Base-by-base conservation (phyloP, 192 early-diverging fungal species). In the Coemansia sp. region DNA sequence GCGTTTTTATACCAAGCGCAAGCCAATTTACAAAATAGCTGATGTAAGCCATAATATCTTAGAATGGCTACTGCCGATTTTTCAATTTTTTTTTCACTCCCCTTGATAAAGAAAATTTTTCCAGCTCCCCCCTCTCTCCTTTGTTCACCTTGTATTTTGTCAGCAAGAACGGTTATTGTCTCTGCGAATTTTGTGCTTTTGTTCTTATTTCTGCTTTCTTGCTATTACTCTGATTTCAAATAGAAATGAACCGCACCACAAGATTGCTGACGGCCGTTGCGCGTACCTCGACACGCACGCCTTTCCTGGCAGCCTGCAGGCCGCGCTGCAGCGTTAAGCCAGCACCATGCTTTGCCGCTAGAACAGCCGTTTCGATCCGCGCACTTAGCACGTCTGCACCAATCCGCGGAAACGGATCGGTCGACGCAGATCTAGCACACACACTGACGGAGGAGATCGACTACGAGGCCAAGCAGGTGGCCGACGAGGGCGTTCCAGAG, bases 361-460 rank as follows among this genome's bases (percentile, higher is more conserved):
- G 25, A 17, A 45, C 55, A 1, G 50, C 61, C 2, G 6, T 57
- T 50, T 37, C 66, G 54, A 63, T 70, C 43, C 79, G 79, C 41
- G 48, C 68, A 11, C 67, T 81, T 51, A 76, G 68, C 74, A 76
- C 74, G 7, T 62, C 79, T n/a, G 12, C 56, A n/a, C 39, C 61
- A 6, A 6, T 63, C 40, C 70, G 68, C 11, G 74, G 65, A 32
- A 82, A 82, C 55, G 71, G 79, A 14, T 70, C 73, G 75, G 85
- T 83, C 46, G 94, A 93, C 78, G 71, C 72, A 63, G 91, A 93
- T 49, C 85, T 95, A 8, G 76, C 83, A 45, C 85, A 89, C 75
- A 90, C 88, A 53, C 86, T 96, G 56, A 67, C 71, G 53, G 86
- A 91, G 39, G 94, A 96, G 76, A 78, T 90, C 54, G 73, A 86